Percentiles rank a stretch among this genome's conserved stretches.
These are phyloP conservation scores for Plicaturopsis crispa DNA, from an alignment of 768 basidiomycete genomes.

Conservation along the genomic window DNA sequence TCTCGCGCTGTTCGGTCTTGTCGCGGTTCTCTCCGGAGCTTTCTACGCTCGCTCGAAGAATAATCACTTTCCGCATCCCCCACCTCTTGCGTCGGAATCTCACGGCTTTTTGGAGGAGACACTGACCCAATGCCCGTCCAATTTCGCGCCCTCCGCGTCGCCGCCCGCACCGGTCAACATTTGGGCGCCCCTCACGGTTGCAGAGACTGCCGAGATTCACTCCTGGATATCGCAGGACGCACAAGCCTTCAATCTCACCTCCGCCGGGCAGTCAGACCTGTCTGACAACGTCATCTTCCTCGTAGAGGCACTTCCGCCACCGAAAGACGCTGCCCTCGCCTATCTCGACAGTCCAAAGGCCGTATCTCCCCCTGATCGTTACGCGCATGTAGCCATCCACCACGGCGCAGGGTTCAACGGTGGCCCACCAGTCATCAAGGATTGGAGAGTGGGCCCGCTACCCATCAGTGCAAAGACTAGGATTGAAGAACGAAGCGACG, in stretches of 20 bases:
- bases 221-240: conserved; percentile 37
- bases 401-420: conserved; percentile 31
- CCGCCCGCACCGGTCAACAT: conserved; percentile 39
- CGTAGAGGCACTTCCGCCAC: conserved; percentile 42
- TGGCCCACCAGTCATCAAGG: conserved; percentile 42
- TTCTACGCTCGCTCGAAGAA: too few relatives aligned
- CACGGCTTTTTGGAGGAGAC: neutral
- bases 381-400: conserved; percentile 44
- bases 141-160: conserved; percentile 21
- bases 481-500: conserved; percentile 36
- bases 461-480: conserved; percentile 33
- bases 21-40: too few relatives aligned
- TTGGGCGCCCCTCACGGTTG: conserved; percentile 42
- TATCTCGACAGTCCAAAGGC: conserved; percentile 32
- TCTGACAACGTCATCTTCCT: conserved; percentile 45
- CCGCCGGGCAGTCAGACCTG: conserved; percentile 13
- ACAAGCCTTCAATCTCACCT: conserved; percentile 41
- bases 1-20: too few relatives aligned
- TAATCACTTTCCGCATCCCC: too few relatives aligned
- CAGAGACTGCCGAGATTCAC: conserved; percentile 34
- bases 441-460: conserved; percentile 54
- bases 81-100: neutral
- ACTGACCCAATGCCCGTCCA: conserved; percentile 26
- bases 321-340: conserved; percentile 37
- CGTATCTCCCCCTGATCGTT: conserved; percentile 23